A percentile compares a stretch with the other conserved stretches of the same genome.
These are phyloP conservation scores for Fusarium tjaetaba DNA, from an alignment of 2,329 filamentous ascomycete species.

Conservation along the genomic window DNA sequence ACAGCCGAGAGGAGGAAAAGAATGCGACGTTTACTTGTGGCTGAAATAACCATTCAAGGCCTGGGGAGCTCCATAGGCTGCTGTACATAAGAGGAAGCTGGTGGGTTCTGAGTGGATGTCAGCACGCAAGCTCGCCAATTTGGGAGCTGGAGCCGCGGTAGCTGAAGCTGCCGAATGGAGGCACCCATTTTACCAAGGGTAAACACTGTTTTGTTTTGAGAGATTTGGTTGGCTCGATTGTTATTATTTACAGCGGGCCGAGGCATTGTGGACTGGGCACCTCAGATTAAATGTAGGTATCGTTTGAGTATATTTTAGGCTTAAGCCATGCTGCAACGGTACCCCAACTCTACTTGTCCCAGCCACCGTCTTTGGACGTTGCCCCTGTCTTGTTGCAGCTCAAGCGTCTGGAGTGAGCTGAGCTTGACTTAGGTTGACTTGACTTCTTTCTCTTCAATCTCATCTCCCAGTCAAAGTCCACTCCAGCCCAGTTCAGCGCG, in stretches of 20 bases:
- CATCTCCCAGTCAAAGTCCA: slow-evolving; percentile 31
- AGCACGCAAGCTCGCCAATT: slow-evolving; percentile 29
- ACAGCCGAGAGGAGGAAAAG: background rate
- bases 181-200: slow-evolving; percentile 30
- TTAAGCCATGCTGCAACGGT: background rate
- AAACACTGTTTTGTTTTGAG: slow-evolving; percentile 10
- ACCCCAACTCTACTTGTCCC: slow-evolving; percentile 26
- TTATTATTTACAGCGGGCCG: slow-evolving; percentile 25
- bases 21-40: background rate
- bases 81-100: slow-evolving; percentile 30
- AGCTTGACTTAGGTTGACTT: slow-evolving; percentile 18
- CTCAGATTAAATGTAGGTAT: slow-evolving; percentile 1
- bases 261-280: slow-evolving; percentile 17
- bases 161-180: slow-evolving; percentile 27
- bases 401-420: slow-evolving; percentile 29
- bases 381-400: slow-evolving; percentile 33
- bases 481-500: background rate
- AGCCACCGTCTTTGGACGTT: slow-evolving; percentile 26
- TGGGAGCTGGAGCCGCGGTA: slow-evolving; percentile 28
- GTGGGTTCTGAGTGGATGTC: slow-evolving; percentile 2
- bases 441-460: slow-evolving; percentile 3
- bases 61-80: background rate
- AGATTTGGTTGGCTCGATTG: slow-evolving; percentile 26
- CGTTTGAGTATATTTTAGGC: background rate
- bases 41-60: background rate